Percentiles rank a stretch among this genome's conserved stretches.
These are phyloP conservation scores for Vanilla planifolia DNA, from an alignment of 106 monocot species.

Conservation along the genomic window DNA sequence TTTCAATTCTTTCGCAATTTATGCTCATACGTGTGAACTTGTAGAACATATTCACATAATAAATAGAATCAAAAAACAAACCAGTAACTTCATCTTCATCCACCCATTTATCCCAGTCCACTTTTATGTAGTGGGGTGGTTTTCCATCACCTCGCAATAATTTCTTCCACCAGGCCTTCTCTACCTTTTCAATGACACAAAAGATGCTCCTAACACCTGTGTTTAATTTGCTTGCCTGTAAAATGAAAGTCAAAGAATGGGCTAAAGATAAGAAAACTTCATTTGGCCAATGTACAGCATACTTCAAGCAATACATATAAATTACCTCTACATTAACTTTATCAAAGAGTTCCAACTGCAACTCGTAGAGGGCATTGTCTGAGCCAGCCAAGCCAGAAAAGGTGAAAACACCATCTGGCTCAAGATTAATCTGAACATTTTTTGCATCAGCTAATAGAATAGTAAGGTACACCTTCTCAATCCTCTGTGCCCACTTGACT, in stretches of 20 bases:
- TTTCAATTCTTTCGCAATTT: too few relatives aligned
- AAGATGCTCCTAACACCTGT: conserved; percentile 63
- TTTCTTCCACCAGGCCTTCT: conserved; percentile 79
- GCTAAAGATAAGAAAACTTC: background rate
- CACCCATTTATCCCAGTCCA: conserved; percentile 92
- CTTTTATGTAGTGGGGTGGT: conserved; percentile 78
- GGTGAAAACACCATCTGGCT: conserved; percentile 69
- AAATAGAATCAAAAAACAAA: conserved; percentile 5
- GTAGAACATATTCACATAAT: background rate
- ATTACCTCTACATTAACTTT: conserved; percentile 88
- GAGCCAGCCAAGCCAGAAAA: conserved; percentile 70
- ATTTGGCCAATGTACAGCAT: background rate
- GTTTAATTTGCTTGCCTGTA: conserved; percentile 80
- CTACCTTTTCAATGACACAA: conserved; percentile 65
- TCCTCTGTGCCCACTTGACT: conserved; percentile 87
- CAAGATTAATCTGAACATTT: conserved; percentile 64
- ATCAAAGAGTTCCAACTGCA: conserved; percentile 64
- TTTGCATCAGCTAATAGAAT: conserved; percentile 76
- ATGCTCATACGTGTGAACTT: too few relatives aligned
- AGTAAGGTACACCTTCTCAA: conserved; percentile 86
- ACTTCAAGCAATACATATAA: background rate
- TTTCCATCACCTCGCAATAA: conserved; percentile 59
- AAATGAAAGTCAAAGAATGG: conserved; percentile 3
- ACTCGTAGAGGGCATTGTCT: conserved; percentile 47
- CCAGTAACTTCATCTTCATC: conserved; percentile 75